Conservation (phyloP, 192 early-diverging fungal genomes). For the Rhizophagus clarus region DNA sequence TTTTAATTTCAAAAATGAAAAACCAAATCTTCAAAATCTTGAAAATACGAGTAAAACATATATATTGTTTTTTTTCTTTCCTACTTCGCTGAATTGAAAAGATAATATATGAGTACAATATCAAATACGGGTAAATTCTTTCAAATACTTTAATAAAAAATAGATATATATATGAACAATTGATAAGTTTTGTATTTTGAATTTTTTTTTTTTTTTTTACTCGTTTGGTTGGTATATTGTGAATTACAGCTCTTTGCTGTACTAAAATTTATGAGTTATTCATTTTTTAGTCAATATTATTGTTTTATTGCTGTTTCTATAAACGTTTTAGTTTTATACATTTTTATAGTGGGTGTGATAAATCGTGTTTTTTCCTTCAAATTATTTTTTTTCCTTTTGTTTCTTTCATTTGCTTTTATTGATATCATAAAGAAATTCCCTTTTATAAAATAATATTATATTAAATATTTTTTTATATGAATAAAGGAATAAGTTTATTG, state of each 20-base stretch:
- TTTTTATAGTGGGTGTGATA: not conserved
- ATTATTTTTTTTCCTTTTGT: not conserved
- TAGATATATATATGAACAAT: not conserved
- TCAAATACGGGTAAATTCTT: not conserved
- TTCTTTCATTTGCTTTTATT: not conserved
- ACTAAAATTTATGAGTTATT: not conserved
- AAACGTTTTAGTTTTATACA: no score
- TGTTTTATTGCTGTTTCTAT: no score
- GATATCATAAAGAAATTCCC: not conserved
- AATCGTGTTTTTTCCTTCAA: not conserved
- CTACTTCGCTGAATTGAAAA: not conserved
- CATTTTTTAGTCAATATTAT: not conserved
- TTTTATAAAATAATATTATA: not conserved
- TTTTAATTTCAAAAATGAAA: not conserved
- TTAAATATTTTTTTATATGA: not conserved
- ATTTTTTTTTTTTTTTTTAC: not conserved
- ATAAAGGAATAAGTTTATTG: conserved; percentile 36
- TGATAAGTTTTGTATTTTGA: not conserved
- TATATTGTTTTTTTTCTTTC: not conserved
- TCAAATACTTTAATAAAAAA: not conserved
- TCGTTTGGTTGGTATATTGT: not conserved
- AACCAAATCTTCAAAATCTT: not conserved
- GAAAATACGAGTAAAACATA: not conserved
- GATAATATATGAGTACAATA: not conserved
- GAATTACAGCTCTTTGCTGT: not conserved